phyloP scores from a whole-genome alignment of 768 basidiomycete genomes.

The Phylloporus sp. region DNA sequence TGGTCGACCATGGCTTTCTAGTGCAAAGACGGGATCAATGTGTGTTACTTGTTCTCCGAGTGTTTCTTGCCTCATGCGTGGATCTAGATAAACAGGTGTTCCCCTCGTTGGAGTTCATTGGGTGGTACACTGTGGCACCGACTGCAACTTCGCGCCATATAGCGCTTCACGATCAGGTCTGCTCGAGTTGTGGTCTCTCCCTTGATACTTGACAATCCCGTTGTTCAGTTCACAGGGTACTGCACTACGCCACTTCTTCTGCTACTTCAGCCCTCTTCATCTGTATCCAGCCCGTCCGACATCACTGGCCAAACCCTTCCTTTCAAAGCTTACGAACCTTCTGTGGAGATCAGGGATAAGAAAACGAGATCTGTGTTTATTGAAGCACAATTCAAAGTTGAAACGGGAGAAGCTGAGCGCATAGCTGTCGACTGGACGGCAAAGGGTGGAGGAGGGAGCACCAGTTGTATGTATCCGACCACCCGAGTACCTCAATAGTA shows the following conservation, averaged over 20 bases:
- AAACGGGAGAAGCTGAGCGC: constrained; percentile 97
- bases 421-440: constrained; percentile 98
- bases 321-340: constrained; percentile 89
- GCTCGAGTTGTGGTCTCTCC: background rate
- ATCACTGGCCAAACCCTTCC: constrained; percentile 74
- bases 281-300: constrained; percentile 40
- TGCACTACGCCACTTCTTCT: constrained; percentile 89
- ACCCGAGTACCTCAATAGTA: background rate
- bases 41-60: constrained; percentile 27
- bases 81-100: constrained; percentile 92
- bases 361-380: constrained; percentile 76
- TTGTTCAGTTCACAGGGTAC: constrained; percentile 67
- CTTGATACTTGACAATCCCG: background rate
- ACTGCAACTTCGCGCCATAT: constrained; percentile 72
- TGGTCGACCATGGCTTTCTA: constrained; percentile 79
- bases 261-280: constrained; percentile 56
- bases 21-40: constrained; percentile 86
- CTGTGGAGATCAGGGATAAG: constrained; percentile 77
- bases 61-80: constrained; percentile 4
- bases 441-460: constrained; percentile 76
- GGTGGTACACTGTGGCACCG: constrained; percentile 93
- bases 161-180: constrained; percentile 79
- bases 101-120: constrained; percentile 93
- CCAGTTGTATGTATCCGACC: constrained; percentile 54
- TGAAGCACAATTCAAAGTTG: constrained; percentile 81